Evolutionary conservation across 2,329 filamentous ascomycete genomes (phyloP).

Genomic region (Ceratocystis colombiana): DNA sequence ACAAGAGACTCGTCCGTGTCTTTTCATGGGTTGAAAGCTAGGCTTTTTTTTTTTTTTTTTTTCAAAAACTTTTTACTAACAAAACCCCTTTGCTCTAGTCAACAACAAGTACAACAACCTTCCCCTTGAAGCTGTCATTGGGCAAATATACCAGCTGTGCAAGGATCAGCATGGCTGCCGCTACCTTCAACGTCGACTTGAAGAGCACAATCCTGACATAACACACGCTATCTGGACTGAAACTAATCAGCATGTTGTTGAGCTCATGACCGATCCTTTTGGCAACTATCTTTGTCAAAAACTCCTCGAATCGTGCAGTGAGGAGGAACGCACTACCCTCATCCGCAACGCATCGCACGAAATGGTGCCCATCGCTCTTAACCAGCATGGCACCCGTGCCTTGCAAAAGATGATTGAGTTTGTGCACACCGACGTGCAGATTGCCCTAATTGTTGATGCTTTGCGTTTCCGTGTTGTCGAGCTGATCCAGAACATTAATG

Average conservation of each 20-base stretch:
- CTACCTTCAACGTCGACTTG: conserved; percentile 92
- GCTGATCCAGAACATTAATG: conserved; percentile 93
- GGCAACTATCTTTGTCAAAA: conserved; percentile 99
- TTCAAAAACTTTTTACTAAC: background rate
- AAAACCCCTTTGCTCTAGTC: conserved; percentile 33
- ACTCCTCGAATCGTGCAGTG: conserved; percentile 86
- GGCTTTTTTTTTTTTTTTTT: background rate
- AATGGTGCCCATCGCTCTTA: conserved; percentile 86
- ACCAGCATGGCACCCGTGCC: conserved; percentile 92
- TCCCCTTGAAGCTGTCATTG: conserved; percentile 66
- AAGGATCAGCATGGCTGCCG: conserved; percentile 98
- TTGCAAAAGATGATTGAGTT: conserved; percentile 99
- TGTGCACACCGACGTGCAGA: conserved; percentile 75
- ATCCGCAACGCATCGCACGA: conserved; percentile 81
- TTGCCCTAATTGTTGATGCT: conserved; percentile 76
- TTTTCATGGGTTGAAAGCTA: background rate
- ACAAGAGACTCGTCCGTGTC: background rate
- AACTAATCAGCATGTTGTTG: conserved; percentile 85
- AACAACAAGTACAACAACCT: conserved; percentile 77
- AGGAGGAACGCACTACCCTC: conserved; percentile 85
- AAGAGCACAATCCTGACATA: conserved; percentile 73
- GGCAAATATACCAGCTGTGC: conserved; percentile 81
- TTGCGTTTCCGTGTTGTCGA: conserved; percentile 78
- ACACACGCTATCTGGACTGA: conserved; percentile 91
- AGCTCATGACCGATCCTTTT: conserved; percentile 98